phyloP scores from a whole-genome alignment of 2,329 filamentous ascomycete species.

The Phialemonium atrogriseum region DNA sequence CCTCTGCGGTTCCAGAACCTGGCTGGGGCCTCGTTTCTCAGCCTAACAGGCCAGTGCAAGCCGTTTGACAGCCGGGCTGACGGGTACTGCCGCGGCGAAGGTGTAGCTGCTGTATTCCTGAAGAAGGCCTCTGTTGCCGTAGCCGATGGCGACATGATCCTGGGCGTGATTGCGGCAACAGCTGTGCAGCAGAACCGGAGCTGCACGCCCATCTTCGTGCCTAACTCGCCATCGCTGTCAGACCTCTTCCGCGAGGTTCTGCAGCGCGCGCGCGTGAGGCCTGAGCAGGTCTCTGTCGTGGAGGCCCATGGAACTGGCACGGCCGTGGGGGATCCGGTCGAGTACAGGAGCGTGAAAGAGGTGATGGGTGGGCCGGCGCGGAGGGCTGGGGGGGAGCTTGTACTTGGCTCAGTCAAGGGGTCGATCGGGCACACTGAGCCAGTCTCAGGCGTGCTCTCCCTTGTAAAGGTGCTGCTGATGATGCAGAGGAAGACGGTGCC shows the following conservation, averaged over 20 bases:
- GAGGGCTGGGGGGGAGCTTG: conserved; percentile 9
- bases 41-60: conserved; percentile 21
- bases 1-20: background rate
- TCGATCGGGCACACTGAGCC: conserved; percentile 24
- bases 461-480: conserved; percentile 25
- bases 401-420: conserved; percentile 24
- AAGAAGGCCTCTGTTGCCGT: conserved; percentile 38
- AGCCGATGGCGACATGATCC: conserved; percentile 33
- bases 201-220: conserved; percentile 16
- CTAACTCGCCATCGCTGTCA: conserved; percentile 16
- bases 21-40: conserved; percentile 14
- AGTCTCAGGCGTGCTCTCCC: conserved; percentile 18
- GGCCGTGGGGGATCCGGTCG: conserved; percentile 23
- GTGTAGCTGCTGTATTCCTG: conserved; percentile 31
- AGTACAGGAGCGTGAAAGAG: conserved; percentile 11
- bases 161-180: conserved; percentile 28
- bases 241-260: conserved; percentile 23
- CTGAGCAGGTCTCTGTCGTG: conserved; percentile 18
- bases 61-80: conserved; percentile 23
- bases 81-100: conserved; percentile 46
- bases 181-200: conserved; percentile 32
- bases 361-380: conserved; percentile 20
- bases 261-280: conserved; percentile 11
- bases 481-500: conserved; percentile 18
- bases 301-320: conserved; percentile 35